A percentile compares a stretch with the other conserved stretches of the same genome.
Evolutionary conservation across 176 grass and related monocot species (phyloP).

Genomic region (Echinochloa phyllopogon): DNA sequence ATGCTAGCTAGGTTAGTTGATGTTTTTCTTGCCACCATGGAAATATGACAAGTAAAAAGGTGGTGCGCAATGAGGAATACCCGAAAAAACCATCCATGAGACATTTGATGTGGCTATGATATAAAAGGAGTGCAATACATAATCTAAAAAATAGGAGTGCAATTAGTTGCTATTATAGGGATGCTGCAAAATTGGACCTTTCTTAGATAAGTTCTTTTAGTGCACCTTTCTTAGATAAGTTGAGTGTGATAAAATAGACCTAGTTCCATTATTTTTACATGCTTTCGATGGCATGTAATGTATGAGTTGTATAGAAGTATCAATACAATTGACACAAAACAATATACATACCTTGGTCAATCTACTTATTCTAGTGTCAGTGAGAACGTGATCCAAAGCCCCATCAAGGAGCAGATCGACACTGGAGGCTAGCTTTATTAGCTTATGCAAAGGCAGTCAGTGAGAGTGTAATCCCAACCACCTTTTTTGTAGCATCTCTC

Average conservation of each 20-base stretch:
- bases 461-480: slow-evolving; percentile 33
- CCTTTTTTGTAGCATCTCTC: slow-evolving; percentile 27
- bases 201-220: not conserved
- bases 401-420: slow-evolving; percentile 28
- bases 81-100: not conserved
- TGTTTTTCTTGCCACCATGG: not conserved
- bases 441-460: not conserved
- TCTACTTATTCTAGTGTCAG: slow-evolving; percentile 9
- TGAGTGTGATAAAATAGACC: not conserved
- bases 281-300: not conserved
- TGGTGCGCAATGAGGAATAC: not conserved
- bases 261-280: not conserved
- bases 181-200: not conserved
- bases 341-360: not conserved
- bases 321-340: not conserved
- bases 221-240: not conserved
- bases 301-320: slow-evolving; percentile 9
- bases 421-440: not conserved
- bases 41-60: not conserved
- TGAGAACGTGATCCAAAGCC: slow-evolving; percentile 40
- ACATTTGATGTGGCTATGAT: not conserved
- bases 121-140: not conserved
- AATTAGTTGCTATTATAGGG: not conserved
- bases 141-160: not conserved
- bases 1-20: not conserved